Conservation (phyloP, 2,329 filamentous ascomycete species). For the Fusarium abutilonis region DNA sequence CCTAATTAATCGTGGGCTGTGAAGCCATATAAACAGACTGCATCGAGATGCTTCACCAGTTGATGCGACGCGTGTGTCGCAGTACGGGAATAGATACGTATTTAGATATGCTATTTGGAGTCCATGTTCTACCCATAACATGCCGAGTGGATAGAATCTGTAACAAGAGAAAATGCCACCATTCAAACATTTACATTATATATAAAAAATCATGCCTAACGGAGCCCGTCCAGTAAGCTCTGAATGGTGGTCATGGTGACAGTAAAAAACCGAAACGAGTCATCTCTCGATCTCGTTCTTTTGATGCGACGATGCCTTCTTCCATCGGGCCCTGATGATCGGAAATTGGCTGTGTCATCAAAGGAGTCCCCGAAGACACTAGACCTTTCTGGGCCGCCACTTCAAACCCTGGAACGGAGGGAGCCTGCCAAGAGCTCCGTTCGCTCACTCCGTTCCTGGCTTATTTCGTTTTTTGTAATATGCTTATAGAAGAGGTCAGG, state of each 20-base stretch:
- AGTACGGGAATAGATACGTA: not conserved
- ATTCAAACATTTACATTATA: too few relatives aligned
- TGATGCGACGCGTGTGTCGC: not conserved
- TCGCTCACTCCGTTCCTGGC: slow-evolving; percentile 23
- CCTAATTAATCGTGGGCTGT: slow-evolving; percentile 15
- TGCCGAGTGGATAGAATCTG: not conserved
- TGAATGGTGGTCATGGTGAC: slow-evolving; percentile 7
- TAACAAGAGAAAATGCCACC: not conserved
- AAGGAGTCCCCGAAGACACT: slow-evolving; percentile 39
- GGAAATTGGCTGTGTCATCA: slow-evolving; percentile 45
- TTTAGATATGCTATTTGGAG: slow-evolving; percentile 6
- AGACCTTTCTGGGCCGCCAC: slow-evolving; percentile 18
- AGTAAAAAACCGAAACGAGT: slow-evolving; percentile 21
- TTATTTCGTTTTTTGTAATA: slow-evolving; percentile 8
- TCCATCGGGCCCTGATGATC: slow-evolving; percentile 27
- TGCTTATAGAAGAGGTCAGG: not conserved
- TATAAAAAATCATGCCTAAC: not conserved
- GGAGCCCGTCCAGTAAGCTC: slow-evolving; percentile 4
- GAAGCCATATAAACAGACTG: slow-evolving; percentile 8
- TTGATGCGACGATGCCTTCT: slow-evolving; percentile 14
- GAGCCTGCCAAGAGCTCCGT: slow-evolving; percentile 7
- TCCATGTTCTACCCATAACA: not conserved
- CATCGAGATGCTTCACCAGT: slow-evolving; percentile 29
- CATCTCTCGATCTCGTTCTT: slow-evolving; percentile 3
- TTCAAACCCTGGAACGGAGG: slow-evolving; percentile 35